Base-by-base conservation (phyloP, 208 protist species). In the Leishmania lainsoni region DNA sequence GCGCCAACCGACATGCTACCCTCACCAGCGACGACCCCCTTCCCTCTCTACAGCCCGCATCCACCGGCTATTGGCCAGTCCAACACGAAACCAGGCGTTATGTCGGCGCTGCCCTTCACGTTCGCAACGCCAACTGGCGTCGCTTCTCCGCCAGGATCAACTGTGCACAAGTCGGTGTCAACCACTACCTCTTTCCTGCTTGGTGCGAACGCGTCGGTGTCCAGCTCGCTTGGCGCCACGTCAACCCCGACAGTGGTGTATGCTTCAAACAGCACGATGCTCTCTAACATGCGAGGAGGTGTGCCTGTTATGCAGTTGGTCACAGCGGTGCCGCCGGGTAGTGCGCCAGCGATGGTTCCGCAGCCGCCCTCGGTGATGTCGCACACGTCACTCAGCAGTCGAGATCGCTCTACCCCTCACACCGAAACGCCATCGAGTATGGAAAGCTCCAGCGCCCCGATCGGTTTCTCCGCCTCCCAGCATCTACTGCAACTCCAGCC, bases 291-390 rank as follows among this genome's bases (percentile, higher is more conserved):
- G 65, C 74, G 69, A 1, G 63, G 52, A 16, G 80, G 80, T 12
- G 48, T 84, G 39, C 80, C 80, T 6, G 54, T 84, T 17, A 80
- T 84, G 80, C 80, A 84, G 56, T 16, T 84, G 14, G 76, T 76
- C 49, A 52, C 80, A 1, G 45, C 80, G 20, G 32, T 59, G 16
- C 75, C 80, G 6, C 75, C 74, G 42, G 2, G 52, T n/a, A 54
- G 56, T 20, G 3, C 66, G 10, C 20, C 75, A 2, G 45, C 54
- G 26, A 72, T 84, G 70, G n/a, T 73, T 16, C 76, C 58, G 9
- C 81, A 85, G 76, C 81, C 52, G 68, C 63, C n/a, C n/a, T 69
- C 59, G 26, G 29, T 66, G 51, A 45, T 73, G 29, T 85, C 81
- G 29, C 76, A 85, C 61, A 52, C 76, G 6, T 85, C 81, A 14